A percentile compares a stretch with the other conserved stretches of the same genome.
Evolutionary conservation across 2,329 filamentous ascomycete genomes (phyloP).

Genomic region (Colletotrichum filicis): DNA sequence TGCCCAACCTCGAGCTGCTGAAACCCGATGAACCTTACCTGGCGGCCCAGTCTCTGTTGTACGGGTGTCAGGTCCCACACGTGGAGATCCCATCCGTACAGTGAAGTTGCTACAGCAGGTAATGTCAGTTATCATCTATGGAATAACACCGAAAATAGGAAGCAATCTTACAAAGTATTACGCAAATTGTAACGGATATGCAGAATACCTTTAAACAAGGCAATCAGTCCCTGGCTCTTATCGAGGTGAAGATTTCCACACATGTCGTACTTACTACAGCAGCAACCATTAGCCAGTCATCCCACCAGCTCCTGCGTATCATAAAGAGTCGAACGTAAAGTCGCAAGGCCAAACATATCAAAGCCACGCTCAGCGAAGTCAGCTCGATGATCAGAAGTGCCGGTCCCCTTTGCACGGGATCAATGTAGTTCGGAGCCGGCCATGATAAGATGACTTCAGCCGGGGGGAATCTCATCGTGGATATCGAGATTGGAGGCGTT

Average conservation of each 20-base stretch:
- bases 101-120: constrained; percentile 38
- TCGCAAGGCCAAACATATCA: constrained; percentile 47
- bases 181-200: constrained; percentile 46
- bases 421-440: constrained; percentile 50
- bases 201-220: constrained; percentile 42
- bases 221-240: neutral
- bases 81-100: constrained; percentile 52
- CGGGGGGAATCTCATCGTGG: constrained; percentile 49
- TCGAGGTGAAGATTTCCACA: neutral
- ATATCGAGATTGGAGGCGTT: neutral
- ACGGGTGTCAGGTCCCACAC: constrained; percentile 47
- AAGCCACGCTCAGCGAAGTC: constrained; percentile 46
- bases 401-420: constrained; percentile 50
- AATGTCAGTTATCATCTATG: neutral
- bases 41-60: constrained; percentile 42
- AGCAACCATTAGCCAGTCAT: constrained; percentile 55
- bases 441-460: constrained; percentile 48
- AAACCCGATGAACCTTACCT: neutral
- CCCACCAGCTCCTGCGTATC: constrained; percentile 47
- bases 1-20: no score
- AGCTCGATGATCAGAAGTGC: constrained; percentile 50
- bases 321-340: constrained; percentile 50
- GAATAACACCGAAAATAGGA: neutral
- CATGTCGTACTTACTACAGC: constrained; percentile 43
- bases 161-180: constrained; percentile 40